Evolutionary conservation across 2,329 filamentous ascomycete genomes (phyloP).

Genomic region (Fusarium phyllophilum): DNA sequence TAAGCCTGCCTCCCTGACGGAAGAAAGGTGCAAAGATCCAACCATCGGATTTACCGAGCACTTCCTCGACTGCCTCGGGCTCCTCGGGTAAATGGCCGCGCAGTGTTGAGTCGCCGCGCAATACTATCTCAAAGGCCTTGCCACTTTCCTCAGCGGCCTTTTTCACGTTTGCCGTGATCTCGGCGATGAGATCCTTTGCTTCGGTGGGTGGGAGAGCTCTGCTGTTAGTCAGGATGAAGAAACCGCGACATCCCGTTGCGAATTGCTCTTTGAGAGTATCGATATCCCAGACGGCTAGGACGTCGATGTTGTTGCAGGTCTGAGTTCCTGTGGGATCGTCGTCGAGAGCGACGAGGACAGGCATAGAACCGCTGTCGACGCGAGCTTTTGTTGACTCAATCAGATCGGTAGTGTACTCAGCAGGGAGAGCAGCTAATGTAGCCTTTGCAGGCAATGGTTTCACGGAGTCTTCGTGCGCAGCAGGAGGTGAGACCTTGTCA

Average conservation of each 20-base stretch:
- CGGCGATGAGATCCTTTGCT: not conserved
- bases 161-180: not conserved
- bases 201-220: not conserved
- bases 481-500: not conserved
- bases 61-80: not conserved
- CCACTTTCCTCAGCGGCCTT: not conserved
- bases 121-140: not conserved
- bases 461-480: fast-evolving
- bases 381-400: not conserved
- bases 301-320: constrained; percentile 67
- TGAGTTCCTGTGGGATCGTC: constrained; percentile 71
- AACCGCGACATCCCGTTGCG: not conserved
- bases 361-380: not conserved
- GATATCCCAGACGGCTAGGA: constrained; percentile 64
- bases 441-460: not conserved
- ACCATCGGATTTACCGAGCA: not conserved
- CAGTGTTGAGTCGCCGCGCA: not conserved
- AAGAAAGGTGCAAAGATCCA: not conserved
- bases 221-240: not conserved
- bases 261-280: constrained; percentile 48
- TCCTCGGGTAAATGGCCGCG: not conserved
- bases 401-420: not conserved
- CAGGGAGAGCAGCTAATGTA: not conserved
- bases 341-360: constrained; percentile 54
- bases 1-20: not conserved